phyloP scores from a whole-genome alignment of 352 stramenopile species.

The Phytophthora sp. region DNA sequence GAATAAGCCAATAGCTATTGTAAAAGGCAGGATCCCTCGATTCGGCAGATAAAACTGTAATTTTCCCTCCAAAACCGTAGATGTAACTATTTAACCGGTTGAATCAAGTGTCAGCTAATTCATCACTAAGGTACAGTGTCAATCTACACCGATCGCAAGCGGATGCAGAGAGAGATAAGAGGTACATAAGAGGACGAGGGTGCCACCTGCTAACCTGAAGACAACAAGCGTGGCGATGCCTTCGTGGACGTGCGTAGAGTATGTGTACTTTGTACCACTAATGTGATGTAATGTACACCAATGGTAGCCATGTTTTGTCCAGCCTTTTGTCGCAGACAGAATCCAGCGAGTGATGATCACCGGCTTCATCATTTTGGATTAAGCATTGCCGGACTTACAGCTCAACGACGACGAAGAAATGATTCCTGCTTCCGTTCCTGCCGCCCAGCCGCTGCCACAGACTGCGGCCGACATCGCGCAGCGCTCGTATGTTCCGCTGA shows the following conservation, averaged over 20 bases:
- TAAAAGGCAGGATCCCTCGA: no score
- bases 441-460: constrained; percentile 36
- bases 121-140: not conserved
- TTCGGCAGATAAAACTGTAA: no score
- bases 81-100: no score
- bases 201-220: constrained; percentile 13
- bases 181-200: not conserved
- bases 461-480: constrained; percentile 38
- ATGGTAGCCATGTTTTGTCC: no score
- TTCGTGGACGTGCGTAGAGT: constrained; percentile 10
- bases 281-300: not conserved
- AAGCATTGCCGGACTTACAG: no score
- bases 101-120: no score
- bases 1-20: no score
- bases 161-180: constrained; percentile 11
- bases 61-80: no score
- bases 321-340: no score
- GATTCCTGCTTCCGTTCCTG: constrained; percentile 24
- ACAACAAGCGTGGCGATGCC: not conserved
- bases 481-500: constrained; percentile 25
- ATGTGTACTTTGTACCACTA: constrained; percentile 8
- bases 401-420: constrained; percentile 21
- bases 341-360: no score
- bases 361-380: no score
- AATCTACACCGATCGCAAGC: constrained; percentile 10